Evolutionary conservation across 495 filamentous ascomycete genomes (phyloP).

Genomic region (Hyaloscypha bicolor): DNA sequence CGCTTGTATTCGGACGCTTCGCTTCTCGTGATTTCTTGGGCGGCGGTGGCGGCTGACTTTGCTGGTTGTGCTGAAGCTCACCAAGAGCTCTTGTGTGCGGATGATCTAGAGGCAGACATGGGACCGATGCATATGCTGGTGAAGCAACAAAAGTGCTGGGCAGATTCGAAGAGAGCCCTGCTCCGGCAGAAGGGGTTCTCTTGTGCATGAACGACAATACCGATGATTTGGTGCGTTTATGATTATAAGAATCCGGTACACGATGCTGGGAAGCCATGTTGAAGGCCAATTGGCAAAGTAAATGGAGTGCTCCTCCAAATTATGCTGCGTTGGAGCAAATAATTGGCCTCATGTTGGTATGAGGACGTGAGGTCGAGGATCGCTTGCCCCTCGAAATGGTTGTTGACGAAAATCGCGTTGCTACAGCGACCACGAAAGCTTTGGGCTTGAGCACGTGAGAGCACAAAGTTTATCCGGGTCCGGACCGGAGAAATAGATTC

Average conservation of each 20-base stretch:
- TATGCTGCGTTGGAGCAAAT: slow-evolving; percentile 18
- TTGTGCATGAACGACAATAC: slow-evolving; percentile 60
- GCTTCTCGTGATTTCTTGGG: slow-evolving; percentile 43
- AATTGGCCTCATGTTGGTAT: slow-evolving; percentile 11
- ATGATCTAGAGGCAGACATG: slow-evolving; percentile 36
- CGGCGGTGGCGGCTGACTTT: slow-evolving; percentile 40
- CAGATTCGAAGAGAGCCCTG: slow-evolving; percentile 28
- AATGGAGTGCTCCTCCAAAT: slow-evolving; percentile 4
- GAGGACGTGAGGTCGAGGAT: slow-evolving; percentile 6
- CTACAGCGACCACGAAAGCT: background rate
- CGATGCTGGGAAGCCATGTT: slow-evolving; percentile 28
- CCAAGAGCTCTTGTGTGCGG: slow-evolving; percentile 46
- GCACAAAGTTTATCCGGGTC: background rate
- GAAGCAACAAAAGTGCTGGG: slow-evolving; percentile 22
- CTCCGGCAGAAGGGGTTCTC: slow-evolving; percentile 46
- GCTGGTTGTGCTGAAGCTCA: slow-evolving; percentile 52
- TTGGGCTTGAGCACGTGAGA: background rate
- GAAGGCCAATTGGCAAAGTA: slow-evolving; percentile 6
- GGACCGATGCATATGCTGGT: slow-evolving; percentile 31
- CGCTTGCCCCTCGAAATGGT: background rate
- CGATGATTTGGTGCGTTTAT: slow-evolving; percentile 52
- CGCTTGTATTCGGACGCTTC: slow-evolving; percentile 26
- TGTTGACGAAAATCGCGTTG: background rate
- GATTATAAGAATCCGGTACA: slow-evolving; percentile 20
- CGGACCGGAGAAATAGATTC: background rate